Percentiles rank a stretch among this genome's conserved stretches.
Evolutionary conservation across 768 basidiomycete genomes (phyloP).

Genomic region (Lentinula edodes): DNA sequence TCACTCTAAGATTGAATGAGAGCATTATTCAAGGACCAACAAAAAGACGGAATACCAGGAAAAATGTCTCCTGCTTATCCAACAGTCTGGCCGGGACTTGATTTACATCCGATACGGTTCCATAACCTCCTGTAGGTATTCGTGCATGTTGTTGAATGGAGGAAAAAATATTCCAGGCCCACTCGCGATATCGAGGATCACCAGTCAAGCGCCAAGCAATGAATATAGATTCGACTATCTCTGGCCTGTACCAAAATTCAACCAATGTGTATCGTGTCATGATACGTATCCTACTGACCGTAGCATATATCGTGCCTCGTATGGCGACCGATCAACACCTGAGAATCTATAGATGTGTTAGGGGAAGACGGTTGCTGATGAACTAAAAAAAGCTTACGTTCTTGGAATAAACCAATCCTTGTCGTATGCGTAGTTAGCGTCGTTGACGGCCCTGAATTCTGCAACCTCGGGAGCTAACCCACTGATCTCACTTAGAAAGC

Average conservation of each 20-base stretch:
- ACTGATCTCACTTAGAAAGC: not conserved
- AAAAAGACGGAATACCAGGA: not conserved
- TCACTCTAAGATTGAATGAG: not conserved
- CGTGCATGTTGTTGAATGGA: conserved; percentile 63
- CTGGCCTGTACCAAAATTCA: conserved; percentile 41
- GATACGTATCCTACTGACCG: conserved; percentile 27
- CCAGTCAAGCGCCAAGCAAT: conserved; percentile 65
- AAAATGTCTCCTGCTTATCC: conserved; percentile 7
- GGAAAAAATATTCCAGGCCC: conserved; percentile 66
- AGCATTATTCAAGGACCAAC: not conserved
- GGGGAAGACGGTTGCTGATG: too few species aligned
- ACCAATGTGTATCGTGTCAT: not conserved
- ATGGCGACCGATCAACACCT: conserved; percentile 13
- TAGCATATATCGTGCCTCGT: conserved; percentile 72
- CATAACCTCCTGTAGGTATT: conserved; percentile 56
- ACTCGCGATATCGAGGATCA: conserved; percentile 55
- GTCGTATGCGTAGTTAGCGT: conserved; percentile 22
- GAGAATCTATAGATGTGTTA: not conserved
- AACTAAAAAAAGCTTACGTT: conserved; percentile 14
- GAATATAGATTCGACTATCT: conserved; percentile 74
- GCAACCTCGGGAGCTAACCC: conserved; percentile 68
- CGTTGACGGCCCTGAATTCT: conserved; percentile 40
- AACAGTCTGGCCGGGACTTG: conserved; percentile 37
- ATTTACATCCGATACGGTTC: conserved; percentile 62
- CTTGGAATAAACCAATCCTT: conserved; percentile 67